Percentiles rank a stretch among this genome's conserved stretches.
phyloP scores from a whole-genome alignment of 2,329 filamentous ascomycete genomes.

The Calonectria naviculata region DNA sequence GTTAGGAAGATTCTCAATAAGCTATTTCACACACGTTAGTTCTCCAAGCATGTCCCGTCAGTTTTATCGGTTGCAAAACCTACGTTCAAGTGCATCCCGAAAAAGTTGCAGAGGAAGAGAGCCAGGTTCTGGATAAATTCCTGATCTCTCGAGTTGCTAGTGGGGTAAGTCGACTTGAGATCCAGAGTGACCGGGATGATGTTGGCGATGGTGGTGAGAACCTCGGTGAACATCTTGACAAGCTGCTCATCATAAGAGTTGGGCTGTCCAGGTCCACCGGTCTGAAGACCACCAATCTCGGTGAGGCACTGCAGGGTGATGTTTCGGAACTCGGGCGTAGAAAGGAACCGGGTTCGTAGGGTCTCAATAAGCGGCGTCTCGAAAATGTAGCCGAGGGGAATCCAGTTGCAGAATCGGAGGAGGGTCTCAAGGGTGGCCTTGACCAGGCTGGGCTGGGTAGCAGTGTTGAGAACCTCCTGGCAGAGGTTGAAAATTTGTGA shows the following conservation, averaged over 20 bases:
- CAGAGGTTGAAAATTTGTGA: constrained; percentile 98
- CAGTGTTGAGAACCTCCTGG: constrained; percentile 92
- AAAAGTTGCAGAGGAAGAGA: constrained; percentile 97
- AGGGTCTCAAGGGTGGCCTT: constrained; percentile 98
- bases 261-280: constrained; percentile 73
- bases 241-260: constrained; percentile 93
- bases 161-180: constrained; percentile 89
- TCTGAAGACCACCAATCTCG: constrained; percentile 94
- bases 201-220: constrained; percentile 89
- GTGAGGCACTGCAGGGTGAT: constrained; percentile 96
- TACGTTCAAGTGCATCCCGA: constrained; percentile 89
- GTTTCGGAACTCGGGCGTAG: constrained; percentile 95
- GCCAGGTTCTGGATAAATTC: constrained; percentile 98
- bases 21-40: constrained; percentile 55
- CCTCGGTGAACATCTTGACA: constrained; percentile 98
- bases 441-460: constrained; percentile 87
- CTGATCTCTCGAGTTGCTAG: constrained; percentile 92
- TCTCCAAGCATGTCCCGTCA: constrained; percentile 26
- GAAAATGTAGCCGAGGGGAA: constrained; percentile 97
- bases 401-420: constrained; percentile 98
- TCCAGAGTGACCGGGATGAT: constrained; percentile 94
- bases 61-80: constrained; percentile 36
- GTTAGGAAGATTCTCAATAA: constrained; percentile 96
- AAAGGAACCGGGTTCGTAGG: constrained; percentile 89
- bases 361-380: constrained; percentile 98